Evolutionary conservation across 2,329 filamentous ascomycete genomes (phyloP).

Genomic region (Dactylellina drechsleri): DNA sequence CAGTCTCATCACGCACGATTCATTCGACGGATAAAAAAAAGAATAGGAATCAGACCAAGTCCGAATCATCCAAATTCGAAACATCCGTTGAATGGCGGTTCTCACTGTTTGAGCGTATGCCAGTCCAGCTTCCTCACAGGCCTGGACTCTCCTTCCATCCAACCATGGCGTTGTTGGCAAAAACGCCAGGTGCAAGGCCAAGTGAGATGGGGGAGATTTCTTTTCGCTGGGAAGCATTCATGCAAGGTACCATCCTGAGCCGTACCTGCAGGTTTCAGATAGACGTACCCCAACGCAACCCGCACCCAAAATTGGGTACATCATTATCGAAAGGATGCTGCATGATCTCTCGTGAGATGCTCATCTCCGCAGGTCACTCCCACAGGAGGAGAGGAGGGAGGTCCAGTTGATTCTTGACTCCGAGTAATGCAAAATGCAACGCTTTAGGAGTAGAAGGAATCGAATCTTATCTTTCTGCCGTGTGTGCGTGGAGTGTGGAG

Average conservation of each 20-base stretch:
- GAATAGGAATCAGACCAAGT: constrained; percentile 24
- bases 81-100: constrained; percentile 25
- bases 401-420: background rate
- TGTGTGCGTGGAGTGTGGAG: constrained; percentile 27
- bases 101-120: constrained; percentile 51
- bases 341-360: constrained; percentile 32
- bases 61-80: constrained; percentile 19
- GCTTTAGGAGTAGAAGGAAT: background rate
- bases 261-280: constrained; percentile 55
- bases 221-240: constrained; percentile 34
- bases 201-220: background rate
- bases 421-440: background rate
- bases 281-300: constrained; percentile 46
- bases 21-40: constrained; percentile 7
- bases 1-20: constrained; percentile 30
- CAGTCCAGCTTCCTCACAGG: background rate
- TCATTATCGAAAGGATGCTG: constrained; percentile 25
- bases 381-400: background rate
- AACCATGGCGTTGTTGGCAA: constrained; percentile 3
- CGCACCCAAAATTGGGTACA: constrained; percentile 54
- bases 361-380: constrained; percentile 12
- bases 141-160: constrained; percentile 20
- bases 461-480: constrained; percentile 33
- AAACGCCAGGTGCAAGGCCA: constrained; percentile 2
- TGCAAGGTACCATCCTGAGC: constrained; percentile 54